Percentiles rank a stretch among this genome's conserved stretches.
phyloP scores from a whole-genome alignment of 768 basidiomycete genomes.

The Artomyces pyxidatus region DNA sequence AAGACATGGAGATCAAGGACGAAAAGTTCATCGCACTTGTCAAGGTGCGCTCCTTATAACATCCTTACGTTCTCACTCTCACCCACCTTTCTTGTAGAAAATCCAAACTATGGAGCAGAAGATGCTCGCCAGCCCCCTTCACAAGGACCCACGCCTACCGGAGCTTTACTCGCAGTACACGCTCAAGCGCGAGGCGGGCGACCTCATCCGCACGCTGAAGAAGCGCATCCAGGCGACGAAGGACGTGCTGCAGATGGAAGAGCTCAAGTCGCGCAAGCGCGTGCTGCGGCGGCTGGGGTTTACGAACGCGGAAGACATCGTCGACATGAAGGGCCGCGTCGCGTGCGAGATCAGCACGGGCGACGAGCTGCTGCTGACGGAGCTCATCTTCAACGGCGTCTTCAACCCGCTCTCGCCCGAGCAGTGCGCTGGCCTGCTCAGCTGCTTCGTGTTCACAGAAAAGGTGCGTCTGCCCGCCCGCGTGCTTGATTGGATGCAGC shows the following conservation, averaged over 20 bases:
- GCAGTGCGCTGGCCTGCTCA: slow-evolving; percentile 88
- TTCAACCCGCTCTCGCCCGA: slow-evolving; percentile 89
- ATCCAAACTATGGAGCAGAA: slow-evolving; percentile 84
- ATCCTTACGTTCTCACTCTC: not conserved
- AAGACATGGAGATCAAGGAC: slow-evolving; percentile 95
- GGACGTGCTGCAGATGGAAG: slow-evolving; percentile 91
- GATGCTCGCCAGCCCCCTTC: slow-evolving; percentile 71
- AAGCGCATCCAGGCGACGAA: slow-evolving; percentile 85
- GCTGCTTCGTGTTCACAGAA: slow-evolving; percentile 96
- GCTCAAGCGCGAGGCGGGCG: slow-evolving; percentile 62
- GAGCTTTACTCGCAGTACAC: slow-evolving; percentile 76
- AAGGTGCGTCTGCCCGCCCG: slow-evolving; percentile 47
- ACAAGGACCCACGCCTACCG: slow-evolving; percentile 70
- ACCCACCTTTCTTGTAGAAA: slow-evolving; percentile 47
- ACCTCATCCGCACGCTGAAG: slow-evolving; percentile 68
- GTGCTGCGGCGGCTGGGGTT: slow-evolving; percentile 89
- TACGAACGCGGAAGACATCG: slow-evolving; percentile 82
- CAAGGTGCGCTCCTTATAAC: slow-evolving; percentile 39
- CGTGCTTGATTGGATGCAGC: not conserved
- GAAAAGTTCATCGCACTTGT: slow-evolving; percentile 85
- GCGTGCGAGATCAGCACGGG: slow-evolving; percentile 98
- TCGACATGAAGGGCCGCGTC: slow-evolving; percentile 96
- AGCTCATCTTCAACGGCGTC: slow-evolving; percentile 93
- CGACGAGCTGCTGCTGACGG: slow-evolving; percentile 92
- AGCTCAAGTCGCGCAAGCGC: slow-evolving; percentile 91